Base-by-base conservation (phyloP, 1,284 basidiomycete species). In the Mycocalia duriaeana region DNA sequence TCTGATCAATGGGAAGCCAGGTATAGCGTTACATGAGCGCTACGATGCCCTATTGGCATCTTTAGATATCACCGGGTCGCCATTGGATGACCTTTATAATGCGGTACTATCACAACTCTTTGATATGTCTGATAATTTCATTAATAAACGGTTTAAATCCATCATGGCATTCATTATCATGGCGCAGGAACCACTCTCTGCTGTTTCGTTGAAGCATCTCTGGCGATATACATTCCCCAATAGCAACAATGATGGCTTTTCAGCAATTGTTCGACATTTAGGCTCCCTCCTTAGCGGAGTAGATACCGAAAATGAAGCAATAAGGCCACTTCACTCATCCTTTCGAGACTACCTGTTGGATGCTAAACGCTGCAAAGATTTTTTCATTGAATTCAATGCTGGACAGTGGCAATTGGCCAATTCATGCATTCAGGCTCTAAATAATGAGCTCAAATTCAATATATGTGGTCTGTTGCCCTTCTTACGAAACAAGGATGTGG, bases 381-480 rank as follows among this genome's bases (percentile, higher is more conserved):
- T 43, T 25, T 25, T 16, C 24, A 40, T 49, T 25, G 25, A 44
- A 14, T 13, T n/a, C 5, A 14, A 8, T 9, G 31, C 48, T 5
- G 11, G 11, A 11, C 28, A 34, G 13, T 34, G 28, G 28, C 28
- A 16, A 4, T 16, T 34, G 16, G 13, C 16, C 13, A 13, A 16
- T 4, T 34, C 13, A 13, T 34, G 13, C 16, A 11, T 34, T 34
- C 13, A 11, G 16, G 11, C 16, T 11, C 11, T 34, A 16, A 34
- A 34, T 13, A 34, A 34, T 2, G 13, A 34, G 13, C 59, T 67
- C 5, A 36, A 45, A 40, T 67, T 67, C 54, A 66, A 67, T 46
- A 65, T 67, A 13, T 66, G 62, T 46, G 7, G 52, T 8, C 38
- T 67, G 11, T 46, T 54, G 11, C 49, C 59, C n/a, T 65, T 63